phyloP scores from a whole-genome alignment of 2,329 filamentous ascomycete genomes.

The Blumeriella jaapii region DNA sequence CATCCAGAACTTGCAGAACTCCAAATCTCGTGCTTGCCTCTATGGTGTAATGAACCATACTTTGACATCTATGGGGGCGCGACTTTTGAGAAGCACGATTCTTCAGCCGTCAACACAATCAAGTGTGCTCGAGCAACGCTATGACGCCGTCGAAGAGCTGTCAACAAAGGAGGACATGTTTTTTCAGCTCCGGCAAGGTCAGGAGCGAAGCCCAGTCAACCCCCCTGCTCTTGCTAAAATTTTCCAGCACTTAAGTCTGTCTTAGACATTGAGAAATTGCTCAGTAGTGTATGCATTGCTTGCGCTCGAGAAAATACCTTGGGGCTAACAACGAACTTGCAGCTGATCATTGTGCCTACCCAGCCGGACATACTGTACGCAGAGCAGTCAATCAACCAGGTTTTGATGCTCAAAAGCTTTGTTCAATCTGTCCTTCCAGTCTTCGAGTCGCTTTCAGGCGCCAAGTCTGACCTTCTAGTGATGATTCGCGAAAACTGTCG shows the following conservation, averaged over 20 bases:
- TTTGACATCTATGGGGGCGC: constrained; percentile 74
- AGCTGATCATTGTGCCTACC: constrained; percentile 68
- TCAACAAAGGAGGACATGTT: constrained; percentile 79
- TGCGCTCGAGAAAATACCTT: background rate
- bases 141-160: constrained; percentile 75
- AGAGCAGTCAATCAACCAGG: constrained; percentile 74
- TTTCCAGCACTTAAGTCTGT: constrained; percentile 57
- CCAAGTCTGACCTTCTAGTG: constrained; percentile 50
- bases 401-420: constrained; percentile 80
- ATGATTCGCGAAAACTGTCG: constrained; percentile 61
- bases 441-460: constrained; percentile 54
- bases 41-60: constrained; percentile 82
- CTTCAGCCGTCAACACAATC: constrained; percentile 73
- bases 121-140: constrained; percentile 57
- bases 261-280: constrained; percentile 65
- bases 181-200: constrained; percentile 58
- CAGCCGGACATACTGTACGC: constrained; percentile 54
- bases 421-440: constrained; percentile 56
- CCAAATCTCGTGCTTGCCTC: constrained; percentile 70
- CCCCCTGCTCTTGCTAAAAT: background rate
- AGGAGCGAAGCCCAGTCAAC: no score
- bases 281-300: constrained; percentile 52
- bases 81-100: constrained; percentile 74
- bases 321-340: constrained; percentile 1
- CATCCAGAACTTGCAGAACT: constrained; percentile 71